Evolutionary conservation across 192 early-diverging fungal species (phyloP), one percentile per base, ranked within the genome.

Genomic region (Entomortierella chlamydospora): DNA sequence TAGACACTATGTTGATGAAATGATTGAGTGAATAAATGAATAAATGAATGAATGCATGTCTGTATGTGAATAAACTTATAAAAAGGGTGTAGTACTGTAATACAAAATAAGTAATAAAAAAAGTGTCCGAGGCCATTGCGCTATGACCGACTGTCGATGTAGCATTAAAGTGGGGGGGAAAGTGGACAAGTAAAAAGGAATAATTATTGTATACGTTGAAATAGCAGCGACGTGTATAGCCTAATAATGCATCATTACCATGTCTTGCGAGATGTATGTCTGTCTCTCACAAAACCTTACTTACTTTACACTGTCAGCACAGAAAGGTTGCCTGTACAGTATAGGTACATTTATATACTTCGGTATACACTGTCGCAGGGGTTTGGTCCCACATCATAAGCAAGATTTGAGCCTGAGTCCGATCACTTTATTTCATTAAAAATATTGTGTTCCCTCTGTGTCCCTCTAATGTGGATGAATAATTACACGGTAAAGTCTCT

Each of bases 321-420:
- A n/a, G n/a, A n/a, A 4, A 10, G 10, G 4, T 37, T 37, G 34
- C 34, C 34, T 37, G 34, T 37, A 10, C 5, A 37, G 34, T 7
- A 37, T 7, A 37, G 34, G 34, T 4, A 37, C n/a, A n/a, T n/a
- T n/a, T n/a, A n/a, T n/a, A n/a, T n/a, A 37, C 34, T 10, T 10
- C 10, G 34, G 34, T 37, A n/a, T n/a, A n/a, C n/a, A n/a, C n/a
- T n/a, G n/a, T n/a, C n/a, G n/a, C 34, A 37, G 10, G 34, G 34
- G 34, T n/a, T n/a, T n/a, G n/a, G n/a, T n/a, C n/a, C n/a, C n/a
- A 41, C 6, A 20, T 47, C 4, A 47, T 17, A 47, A 47, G 15
- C 45, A 47, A 33, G 9, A 17, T 42, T 29, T 61, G 60, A 50
- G 60, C 60, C 45, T 61, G 41, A 28, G 29, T 61, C 60, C 60